Base-by-base conservation (phyloP, 805 yeast genomes). In the Ogataea philodendri region DNA sequence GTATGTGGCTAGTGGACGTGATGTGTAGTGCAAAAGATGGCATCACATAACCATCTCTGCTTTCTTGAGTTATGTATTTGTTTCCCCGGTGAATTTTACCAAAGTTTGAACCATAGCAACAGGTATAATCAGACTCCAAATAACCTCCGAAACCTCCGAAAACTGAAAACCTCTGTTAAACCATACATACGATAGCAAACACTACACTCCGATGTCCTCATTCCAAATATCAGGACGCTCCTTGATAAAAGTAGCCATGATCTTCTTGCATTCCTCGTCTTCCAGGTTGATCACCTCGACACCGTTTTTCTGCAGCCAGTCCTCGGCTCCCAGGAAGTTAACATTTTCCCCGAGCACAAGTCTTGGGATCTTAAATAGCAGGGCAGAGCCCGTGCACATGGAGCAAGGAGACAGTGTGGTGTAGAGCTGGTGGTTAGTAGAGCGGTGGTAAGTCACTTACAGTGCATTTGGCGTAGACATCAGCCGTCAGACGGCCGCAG, bases 301-400 rank as follows among this genome's bases (percentile, higher is more conserved):
- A 11, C 94, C 95, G 49, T 81, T 68, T 4, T 70, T 54, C 43
- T 59, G 56, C 51, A 90, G 68, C 58, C 78, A 78, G 26, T 79
- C 83, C 58, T 90, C 97, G 17, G 85, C 95, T 9, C 97, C 96
- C 21, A 70, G 48, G 50, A 84, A 90, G 19, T 82, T 90, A 37
- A 64, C 74, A 62, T 88, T 88, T 58, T 90, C 98, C 19, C 96
- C 96, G 60, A 88, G 52, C 0, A 90, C 97, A 26, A 86, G 82
- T 45, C 97, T 72, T 52, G 81, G 80, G 48, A 90, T 73, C 25
- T 95, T 96, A 63, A 88, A 90, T 70, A 90, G 68, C 34, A 90
- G 54, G 45, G 90, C 84, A 5, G 97, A 95, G 14, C 97, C 97
- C 4, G 93, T 76, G 59, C 97, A 90, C 97, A 90, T 90, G 48